A percentile compares a stretch with the other conserved stretches of the same genome.
Conservation (phyloP, 2,329 filamentous ascomycete species). For the Venturia effusa region DNA sequence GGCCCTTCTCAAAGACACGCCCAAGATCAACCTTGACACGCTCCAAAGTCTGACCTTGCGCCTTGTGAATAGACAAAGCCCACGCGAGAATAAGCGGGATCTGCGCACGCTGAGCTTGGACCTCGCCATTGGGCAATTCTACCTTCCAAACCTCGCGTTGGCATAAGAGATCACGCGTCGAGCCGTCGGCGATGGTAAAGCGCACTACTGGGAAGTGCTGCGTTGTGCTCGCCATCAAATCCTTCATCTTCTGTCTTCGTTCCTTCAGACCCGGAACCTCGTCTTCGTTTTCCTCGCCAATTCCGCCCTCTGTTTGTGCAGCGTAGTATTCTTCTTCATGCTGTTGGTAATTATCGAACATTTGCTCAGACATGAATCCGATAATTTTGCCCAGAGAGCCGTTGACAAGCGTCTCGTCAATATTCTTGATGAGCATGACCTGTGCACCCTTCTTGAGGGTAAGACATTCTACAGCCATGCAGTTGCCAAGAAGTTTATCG, state of each 20-base stretch:
- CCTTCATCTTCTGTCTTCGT: constrained; percentile 33
- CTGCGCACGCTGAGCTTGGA: constrained; percentile 72
- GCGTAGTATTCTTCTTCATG: constrained; percentile 46
- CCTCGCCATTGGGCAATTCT: constrained; percentile 87
- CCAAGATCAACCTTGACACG: constrained; percentile 90
- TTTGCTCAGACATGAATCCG: constrained; percentile 63
- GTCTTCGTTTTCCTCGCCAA: constrained; percentile 27
- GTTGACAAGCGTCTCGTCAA: constrained; percentile 89
- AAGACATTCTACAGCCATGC: constrained; percentile 80
- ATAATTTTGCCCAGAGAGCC: constrained; percentile 82
- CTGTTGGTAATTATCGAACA: constrained; percentile 47
- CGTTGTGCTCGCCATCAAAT: constrained; percentile 36
- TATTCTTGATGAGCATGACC: constrained; percentile 99
- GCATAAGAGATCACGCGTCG: constrained; percentile 65
- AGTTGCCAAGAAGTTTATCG: constrained; percentile 72
- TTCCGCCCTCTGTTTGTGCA: constrained; percentile 35
- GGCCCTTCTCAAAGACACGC: constrained; percentile 90
- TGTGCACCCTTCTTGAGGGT: constrained; percentile 85
- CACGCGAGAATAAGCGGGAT: constrained; percentile 85
- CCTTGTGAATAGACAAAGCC: constrained; percentile 97
- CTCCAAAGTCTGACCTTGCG: constrained; percentile 87
- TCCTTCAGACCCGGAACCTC: constrained; percentile 23
- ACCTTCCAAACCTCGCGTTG: constrained; percentile 91
- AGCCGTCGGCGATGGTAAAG: constrained; percentile 72
- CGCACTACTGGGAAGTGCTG: constrained; percentile 71